Evolutionary conservation across 352 stramenopile genomes (phyloP).

Genomic region (Halophytophthora batemanensis): DNA sequence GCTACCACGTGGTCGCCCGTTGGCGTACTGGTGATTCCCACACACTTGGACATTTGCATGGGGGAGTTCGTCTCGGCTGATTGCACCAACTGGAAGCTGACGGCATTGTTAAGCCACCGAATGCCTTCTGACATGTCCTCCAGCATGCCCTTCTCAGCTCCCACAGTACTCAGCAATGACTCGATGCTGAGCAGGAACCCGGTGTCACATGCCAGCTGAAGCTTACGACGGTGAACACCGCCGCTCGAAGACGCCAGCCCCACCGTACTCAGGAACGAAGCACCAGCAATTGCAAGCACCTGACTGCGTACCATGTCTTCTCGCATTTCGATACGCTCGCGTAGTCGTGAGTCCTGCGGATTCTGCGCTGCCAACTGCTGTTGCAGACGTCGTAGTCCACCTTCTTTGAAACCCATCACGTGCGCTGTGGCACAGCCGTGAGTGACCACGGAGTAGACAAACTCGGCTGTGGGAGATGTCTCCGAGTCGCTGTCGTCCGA

Average conservation of each 20-base stretch:
- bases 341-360: constrained; percentile 42
- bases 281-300: constrained; percentile 62
- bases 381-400: constrained; percentile 61
- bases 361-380: constrained; percentile 40
- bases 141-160: constrained; percentile 96
- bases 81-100: constrained; percentile 79
- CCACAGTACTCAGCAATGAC: constrained; percentile 91
- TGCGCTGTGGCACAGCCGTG: constrained; percentile 81
- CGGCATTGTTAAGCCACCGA: constrained; percentile 73
- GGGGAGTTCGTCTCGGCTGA: constrained; percentile 43
- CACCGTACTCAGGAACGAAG: constrained; percentile 72
- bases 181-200: constrained; percentile 93
- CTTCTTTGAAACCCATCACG: constrained; percentile 82
- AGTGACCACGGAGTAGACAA: constrained; percentile 72
- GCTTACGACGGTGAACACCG: constrained; percentile 46
- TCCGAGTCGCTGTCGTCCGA: constrained; percentile 43
- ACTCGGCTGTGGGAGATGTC: constrained; percentile 28
- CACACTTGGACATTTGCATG: constrained; percentile 74
- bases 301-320: constrained; percentile 81
- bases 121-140: constrained; percentile 88
- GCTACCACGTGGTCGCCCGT: constrained; percentile 61
- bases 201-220: constrained; percentile 64
- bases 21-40: constrained; percentile 52
- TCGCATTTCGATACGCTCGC: constrained; percentile 72
- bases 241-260: constrained; percentile 59